phyloP scores from a whole-genome alignment of 768 basidiomycete species.

The Amanita muscaria region DNA sequence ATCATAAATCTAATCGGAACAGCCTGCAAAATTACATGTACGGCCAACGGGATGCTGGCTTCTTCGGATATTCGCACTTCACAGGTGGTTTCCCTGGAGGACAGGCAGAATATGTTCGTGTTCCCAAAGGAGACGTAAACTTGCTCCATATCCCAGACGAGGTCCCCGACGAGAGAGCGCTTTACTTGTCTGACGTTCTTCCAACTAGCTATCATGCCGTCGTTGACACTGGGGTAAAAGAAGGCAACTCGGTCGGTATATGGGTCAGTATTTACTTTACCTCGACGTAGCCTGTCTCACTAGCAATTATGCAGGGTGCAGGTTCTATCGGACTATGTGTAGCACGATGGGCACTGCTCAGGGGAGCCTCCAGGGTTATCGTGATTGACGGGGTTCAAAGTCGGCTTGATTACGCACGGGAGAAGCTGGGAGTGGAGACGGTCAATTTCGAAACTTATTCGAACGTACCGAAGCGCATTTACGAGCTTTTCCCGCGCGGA shows the following conservation, averaged over 20 bases:
- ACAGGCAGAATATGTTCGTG: constrained; percentile 68
- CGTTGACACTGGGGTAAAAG: constrained; percentile 62
- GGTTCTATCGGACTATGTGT: constrained; percentile 61
- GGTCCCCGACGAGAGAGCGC: constrained; percentile 51
- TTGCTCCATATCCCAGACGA: constrained; percentile 59
- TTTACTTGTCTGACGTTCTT: constrained; percentile 54
- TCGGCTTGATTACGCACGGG: constrained; percentile 38
- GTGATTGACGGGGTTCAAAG: constrained; percentile 54
- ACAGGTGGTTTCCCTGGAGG: constrained; percentile 68
- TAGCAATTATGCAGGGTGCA: constrained; percentile 33
- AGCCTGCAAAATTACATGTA: no score
- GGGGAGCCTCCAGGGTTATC: constrained; percentile 64
- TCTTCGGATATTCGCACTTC: constrained; percentile 67
- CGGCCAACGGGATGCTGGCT: constrained; percentile 55
- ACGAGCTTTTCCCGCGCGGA: constrained; percentile 54
- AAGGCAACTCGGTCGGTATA: constrained; percentile 63
- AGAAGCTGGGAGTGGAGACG: constrained; percentile 39
- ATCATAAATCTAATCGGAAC: no score
- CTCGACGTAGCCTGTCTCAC: background rate
- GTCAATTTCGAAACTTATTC: constrained; percentile 48
- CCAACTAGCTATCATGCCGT: constrained; percentile 70
- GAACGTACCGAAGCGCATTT: constrained; percentile 43
- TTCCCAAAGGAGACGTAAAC: constrained; percentile 67
- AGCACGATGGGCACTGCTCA: constrained; percentile 52
- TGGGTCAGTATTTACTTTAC: constrained; percentile 38